These are phyloP conservation scores for Globisporangium nodosum DNA, from an alignment of 352 stramenopile genomes.

Conservation along the genomic window DNA sequence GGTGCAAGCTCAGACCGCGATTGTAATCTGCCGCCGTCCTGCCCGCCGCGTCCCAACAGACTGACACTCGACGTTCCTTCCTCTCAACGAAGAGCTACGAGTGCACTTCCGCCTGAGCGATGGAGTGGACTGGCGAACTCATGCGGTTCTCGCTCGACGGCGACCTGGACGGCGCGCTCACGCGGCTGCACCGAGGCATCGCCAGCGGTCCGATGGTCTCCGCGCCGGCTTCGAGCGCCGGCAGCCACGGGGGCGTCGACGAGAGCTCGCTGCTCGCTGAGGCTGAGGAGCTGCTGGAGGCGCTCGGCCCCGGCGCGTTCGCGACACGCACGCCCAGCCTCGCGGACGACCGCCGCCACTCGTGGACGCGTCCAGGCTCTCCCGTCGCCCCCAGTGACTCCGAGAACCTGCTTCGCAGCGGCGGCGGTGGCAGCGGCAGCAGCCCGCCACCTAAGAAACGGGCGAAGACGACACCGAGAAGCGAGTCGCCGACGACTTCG, in stretches of 20 bases:
- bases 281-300: constrained; percentile 5
- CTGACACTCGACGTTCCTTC: neutral
- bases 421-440: neutral
- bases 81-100: no score
- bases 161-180: neutral
- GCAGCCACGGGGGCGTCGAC: neutral
- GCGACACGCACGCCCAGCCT: neutral
- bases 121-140: constrained; percentile 1
- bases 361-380: neutral
- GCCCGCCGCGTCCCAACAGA: neutral
- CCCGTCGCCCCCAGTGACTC: neutral
- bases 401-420: neutral
- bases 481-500: neutral
- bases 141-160: neutral
- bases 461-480: neutral
- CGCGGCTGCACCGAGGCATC: neutral
- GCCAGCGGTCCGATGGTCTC: no score
- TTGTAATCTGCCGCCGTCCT: neutral
- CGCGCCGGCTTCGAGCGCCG: neutral
- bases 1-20: neutral
- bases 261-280: constrained; percentile 11
- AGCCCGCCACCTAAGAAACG: neutral
- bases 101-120: neutral
- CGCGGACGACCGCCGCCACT: neutral
- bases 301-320: constrained; percentile 6